phyloP scores from a whole-genome alignment of 1,284 basidiomycete species.

The Moesziomyces globuligerus region DNA sequence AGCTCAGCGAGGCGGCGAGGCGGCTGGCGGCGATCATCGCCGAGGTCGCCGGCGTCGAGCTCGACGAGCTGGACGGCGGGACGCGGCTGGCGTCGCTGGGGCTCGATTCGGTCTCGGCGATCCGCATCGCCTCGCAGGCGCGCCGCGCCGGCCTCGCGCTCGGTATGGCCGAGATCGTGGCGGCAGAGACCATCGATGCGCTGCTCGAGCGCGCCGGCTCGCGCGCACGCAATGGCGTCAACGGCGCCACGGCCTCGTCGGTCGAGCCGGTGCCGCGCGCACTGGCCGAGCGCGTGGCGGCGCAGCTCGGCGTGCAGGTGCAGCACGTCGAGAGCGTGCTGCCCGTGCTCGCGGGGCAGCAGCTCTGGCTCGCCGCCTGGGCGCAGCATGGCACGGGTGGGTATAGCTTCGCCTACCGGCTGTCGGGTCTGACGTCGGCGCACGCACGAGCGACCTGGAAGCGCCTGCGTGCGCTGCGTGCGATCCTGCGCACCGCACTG shows the following conservation, averaged over 20 bases:
- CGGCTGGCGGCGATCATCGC: conserved; percentile 42
- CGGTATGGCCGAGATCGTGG: conserved; percentile 51
- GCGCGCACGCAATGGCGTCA: not conserved
- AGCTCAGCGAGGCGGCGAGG: conserved; percentile 30
- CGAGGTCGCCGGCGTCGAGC: conserved; percentile 25
- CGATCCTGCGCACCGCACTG: conserved; percentile 57
- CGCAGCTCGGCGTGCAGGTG: conserved; percentile 12
- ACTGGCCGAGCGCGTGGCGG: conserved; percentile 17
- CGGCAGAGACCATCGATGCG: conserved; percentile 43
- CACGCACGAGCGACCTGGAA: conserved; percentile 44
- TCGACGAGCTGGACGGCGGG: conserved; percentile 21
- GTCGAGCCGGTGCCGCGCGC: not conserved
- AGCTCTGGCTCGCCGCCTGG: conserved; percentile 46
- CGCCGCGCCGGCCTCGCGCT: conserved; percentile 43
- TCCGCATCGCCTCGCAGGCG: conserved; percentile 55
- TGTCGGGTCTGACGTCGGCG: conserved; percentile 7
- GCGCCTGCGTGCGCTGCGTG: conserved; percentile 40
- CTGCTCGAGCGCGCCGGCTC: conserved; percentile 4
- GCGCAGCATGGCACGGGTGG: conserved; percentile 32
- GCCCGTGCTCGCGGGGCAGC: conserved; percentile 54
- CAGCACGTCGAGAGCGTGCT: conserved; percentile 44
- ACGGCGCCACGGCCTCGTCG: conserved; percentile 4
- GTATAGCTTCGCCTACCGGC: conserved; percentile 53
- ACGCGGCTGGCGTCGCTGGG: conserved; percentile 54
- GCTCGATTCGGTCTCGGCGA: conserved; percentile 63